These are phyloP conservation scores for Lagenidium giganteum DNA, from an alignment of 352 stramenopile species.

Conservation along the genomic window DNA sequence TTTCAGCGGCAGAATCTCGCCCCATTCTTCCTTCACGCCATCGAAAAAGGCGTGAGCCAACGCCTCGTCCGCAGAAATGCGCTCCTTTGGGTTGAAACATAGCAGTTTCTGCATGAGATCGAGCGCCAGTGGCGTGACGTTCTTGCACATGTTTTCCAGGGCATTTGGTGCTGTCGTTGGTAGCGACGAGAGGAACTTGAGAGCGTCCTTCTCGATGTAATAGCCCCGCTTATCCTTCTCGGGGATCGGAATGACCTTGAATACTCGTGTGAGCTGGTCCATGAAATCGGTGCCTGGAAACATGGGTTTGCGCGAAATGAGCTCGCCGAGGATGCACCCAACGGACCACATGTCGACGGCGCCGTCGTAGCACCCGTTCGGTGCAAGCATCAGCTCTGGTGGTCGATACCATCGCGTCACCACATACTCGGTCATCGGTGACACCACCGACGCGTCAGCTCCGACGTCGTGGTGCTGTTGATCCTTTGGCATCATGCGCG, in stretches of 20 bases:
- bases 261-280: conserved; percentile 79
- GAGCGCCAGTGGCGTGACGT: conserved; percentile 30
- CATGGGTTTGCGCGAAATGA: conserved; percentile 72
- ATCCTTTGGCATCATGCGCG: conserved; percentile 75
- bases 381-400: conserved; percentile 90
- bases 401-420: conserved; percentile 91
- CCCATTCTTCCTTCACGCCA: conserved; percentile 87
- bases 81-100: conserved; percentile 88
- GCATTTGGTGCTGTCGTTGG: conserved; percentile 41
- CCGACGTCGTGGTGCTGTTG: conserved; percentile 14
- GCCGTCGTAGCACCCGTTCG: conserved; percentile 86
- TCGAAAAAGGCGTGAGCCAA: conserved; percentile 87
- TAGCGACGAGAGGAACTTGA: conserved; percentile 81
- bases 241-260: conserved; percentile 70
- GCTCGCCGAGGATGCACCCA: conserved; percentile 92
- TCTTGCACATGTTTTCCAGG: conserved; percentile 52
- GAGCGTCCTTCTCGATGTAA: conserved; percentile 72
- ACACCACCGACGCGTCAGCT: conserved; percentile 24
- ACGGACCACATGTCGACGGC: conserved; percentile 86
- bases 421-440: conserved; percentile 86
- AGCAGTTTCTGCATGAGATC: conserved; percentile 87
- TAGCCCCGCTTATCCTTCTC: conserved; percentile 62
- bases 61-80: conserved; percentile 87
- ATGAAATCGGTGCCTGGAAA: conserved; percentile 83
- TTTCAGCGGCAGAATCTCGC: conserved; percentile 49